Percentiles rank a stretch among this genome's conserved stretches.
Conservation (phyloP, 768 basidiomycete genomes). For the Floccularia luteovirens region DNA sequence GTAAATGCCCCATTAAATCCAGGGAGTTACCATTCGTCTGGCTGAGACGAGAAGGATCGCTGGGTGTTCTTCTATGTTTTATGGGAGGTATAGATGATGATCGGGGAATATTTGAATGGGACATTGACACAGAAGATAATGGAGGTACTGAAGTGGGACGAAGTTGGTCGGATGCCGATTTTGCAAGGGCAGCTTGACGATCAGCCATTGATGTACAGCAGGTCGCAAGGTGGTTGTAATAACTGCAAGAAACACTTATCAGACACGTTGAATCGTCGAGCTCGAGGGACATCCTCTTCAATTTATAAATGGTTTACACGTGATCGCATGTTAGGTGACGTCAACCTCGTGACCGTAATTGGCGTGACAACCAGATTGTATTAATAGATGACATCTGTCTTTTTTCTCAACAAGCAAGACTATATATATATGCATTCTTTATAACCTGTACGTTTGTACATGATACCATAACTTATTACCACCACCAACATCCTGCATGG, state of each 20-base stretch:
- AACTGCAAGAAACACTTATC: not conserved
- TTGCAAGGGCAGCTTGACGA: constrained; percentile 4
- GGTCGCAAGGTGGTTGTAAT: too few relatives aligned
- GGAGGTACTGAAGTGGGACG: constrained; percentile 14
- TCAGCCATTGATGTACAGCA: too few relatives aligned
- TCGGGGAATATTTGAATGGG: not conserved
- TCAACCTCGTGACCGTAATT: too few relatives aligned
- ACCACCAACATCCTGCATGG: too few relatives aligned
- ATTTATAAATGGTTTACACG: too few relatives aligned
- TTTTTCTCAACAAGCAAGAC: too few relatives aligned
- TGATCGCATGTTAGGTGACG: too few relatives aligned
- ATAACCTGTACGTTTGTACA: too few relatives aligned
- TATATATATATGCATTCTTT: too few relatives aligned
- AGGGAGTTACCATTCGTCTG: constrained; percentile 22
- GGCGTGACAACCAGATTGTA: too few relatives aligned
- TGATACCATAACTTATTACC: too few relatives aligned
- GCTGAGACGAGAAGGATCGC: not conserved
- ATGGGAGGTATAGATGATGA: not conserved
- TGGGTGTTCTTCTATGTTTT: not conserved
- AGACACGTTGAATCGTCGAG: constrained; percentile 8
- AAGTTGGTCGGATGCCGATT: not conserved
- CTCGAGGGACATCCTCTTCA: constrained; percentile 1
- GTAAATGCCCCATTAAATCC: constrained; percentile 56
- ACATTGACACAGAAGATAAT: not conserved
- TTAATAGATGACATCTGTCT: too few relatives aligned